Evolutionary conservation across 2,329 filamentous ascomycete species (phyloP), one percentile per base, ranked within the genome.

Genomic region (Gremmenia infestans): DNA sequence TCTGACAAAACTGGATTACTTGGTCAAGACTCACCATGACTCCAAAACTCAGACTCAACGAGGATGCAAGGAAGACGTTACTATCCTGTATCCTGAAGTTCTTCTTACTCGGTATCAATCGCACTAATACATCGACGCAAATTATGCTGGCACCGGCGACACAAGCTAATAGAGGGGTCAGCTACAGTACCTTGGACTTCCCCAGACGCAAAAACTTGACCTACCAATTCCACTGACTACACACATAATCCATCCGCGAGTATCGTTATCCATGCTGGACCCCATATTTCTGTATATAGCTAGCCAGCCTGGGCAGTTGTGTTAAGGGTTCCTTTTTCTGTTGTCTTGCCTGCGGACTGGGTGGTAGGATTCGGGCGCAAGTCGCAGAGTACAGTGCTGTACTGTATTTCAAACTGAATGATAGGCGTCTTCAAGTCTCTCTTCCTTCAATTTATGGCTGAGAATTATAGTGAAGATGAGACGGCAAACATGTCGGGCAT

Each of bases 161-260:
- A 68, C 85, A 88, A 55, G 85, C 85, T 70, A 43, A 12, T 23
- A 22, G 12, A 42, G 14, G 49, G 15, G 53, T 65, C 37, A 64
- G 55, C 39, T 8, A 19, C 19, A 19, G 19, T 19, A 40, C 22
- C 22, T 22, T 22, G 22, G 48, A 49, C 54, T 52, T 28, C 43
- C 32, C 17, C 9, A 17, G 39, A 19, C 23, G 11, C 39, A 32
- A 37, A 12, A 17, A 40, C 28, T 59, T 63, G 56, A 77, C 80
- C 56, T 66, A 86, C 83, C 83, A 60, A 84, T 73, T 53, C 91
- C 85, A 68, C 91, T 96, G 72, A 92, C 90, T 62, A 91, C 78
- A 67, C 81, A 86, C 88, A 97, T 90, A 65, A 97, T 87, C 93
- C 93, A 97, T 67, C 94, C 93, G 61, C 91, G 84, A 60, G 87